phyloP scores from a whole-genome alignment of 2,329 filamentous ascomycete species.

The Scytalidium lignicola region DNA sequence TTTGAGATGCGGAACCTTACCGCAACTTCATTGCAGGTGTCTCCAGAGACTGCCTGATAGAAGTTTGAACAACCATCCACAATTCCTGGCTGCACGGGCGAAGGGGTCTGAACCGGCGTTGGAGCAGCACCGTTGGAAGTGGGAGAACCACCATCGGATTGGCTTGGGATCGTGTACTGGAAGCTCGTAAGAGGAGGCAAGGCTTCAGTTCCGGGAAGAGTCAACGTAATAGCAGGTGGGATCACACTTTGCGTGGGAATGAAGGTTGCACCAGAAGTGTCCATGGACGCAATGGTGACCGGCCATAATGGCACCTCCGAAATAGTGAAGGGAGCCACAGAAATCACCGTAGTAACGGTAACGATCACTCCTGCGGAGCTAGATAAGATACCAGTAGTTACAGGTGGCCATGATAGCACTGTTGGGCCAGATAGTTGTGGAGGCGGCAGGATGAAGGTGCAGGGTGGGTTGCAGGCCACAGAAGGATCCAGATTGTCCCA shows the following conservation, averaged over 20 bases:
- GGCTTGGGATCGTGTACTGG: not conserved
- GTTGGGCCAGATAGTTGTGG: too few species aligned
- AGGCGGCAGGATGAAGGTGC: not conserved
- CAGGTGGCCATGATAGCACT: not conserved
- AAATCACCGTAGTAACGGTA: slow-evolving; percentile 3
- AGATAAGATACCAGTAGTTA: not conserved
- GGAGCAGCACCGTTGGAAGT: not conserved
- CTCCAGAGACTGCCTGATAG: not conserved
- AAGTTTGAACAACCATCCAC: not conserved
- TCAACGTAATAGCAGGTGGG: slow-evolving; percentile 4
- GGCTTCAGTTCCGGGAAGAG: not conserved
- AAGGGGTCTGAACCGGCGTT: not conserved
- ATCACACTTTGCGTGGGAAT: slow-evolving; percentile 12
- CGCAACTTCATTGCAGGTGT: not conserved
- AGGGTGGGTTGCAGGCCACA: not conserved
- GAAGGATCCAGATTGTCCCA: not conserved
- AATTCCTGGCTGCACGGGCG: not conserved
- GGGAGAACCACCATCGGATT: too few species aligned
- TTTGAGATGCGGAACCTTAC: too few species aligned
- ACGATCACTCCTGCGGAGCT: not conserved
- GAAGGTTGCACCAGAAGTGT: slow-evolving; percentile 14
- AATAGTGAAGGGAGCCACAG: slow-evolving; percentile 3
- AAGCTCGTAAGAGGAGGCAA: not conserved
- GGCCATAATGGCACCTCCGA: slow-evolving; percentile 23
- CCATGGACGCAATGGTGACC: slow-evolving; percentile 21